Conservation (phyloP, 495 filamentous ascomycete genomes). For the Lentithecium fluviatile region DNA sequence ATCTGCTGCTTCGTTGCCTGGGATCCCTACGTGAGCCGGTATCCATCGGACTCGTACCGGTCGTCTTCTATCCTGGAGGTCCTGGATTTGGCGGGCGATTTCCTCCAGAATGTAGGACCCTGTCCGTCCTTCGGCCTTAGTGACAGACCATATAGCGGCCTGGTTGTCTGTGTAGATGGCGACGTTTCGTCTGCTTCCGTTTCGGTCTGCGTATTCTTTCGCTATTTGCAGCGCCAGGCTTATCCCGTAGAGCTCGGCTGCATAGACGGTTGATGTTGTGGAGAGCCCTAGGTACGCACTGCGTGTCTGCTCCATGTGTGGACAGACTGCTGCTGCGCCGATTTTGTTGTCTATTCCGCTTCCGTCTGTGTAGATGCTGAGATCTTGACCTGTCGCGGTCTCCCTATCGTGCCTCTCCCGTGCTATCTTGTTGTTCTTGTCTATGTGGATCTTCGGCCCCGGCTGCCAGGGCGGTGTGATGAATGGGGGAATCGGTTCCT, state of each 20-base stretch:
- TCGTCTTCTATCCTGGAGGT: slow-evolving; percentile 7
- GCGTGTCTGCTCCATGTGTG: background rate
- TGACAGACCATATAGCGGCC: slow-evolving; percentile 11
- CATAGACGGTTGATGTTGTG: slow-evolving; percentile 7
- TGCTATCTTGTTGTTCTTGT: background rate
- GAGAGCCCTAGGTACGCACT: background rate
- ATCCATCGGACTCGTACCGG: background rate
- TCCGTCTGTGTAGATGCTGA: background rate
- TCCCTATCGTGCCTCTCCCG: background rate
- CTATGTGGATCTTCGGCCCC: background rate
- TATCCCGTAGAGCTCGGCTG: slow-evolving; percentile 10
- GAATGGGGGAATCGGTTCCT: no score
- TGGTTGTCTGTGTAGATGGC: slow-evolving; percentile 13
- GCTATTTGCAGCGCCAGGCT: slow-evolving; percentile 9
- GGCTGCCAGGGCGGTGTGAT: no score
- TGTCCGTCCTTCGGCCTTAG: slow-evolving; percentile 7
- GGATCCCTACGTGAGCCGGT: no score
- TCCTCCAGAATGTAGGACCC: slow-evolving; percentile 10
- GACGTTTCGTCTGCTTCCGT: slow-evolving; percentile 12
- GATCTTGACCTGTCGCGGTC: background rate
- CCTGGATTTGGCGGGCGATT: background rate
- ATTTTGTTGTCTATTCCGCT: background rate
- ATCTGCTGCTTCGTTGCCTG: no score
- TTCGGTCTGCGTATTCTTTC: slow-evolving; percentile 9
- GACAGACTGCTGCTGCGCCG: no score